Percentiles rank a stretch among this genome's conserved stretches.
These are phyloP conservation scores for Singerocomus inundabilis DNA, from an alignment of 1,284 basidiomycete species.

Conservation along the genomic window DNA sequence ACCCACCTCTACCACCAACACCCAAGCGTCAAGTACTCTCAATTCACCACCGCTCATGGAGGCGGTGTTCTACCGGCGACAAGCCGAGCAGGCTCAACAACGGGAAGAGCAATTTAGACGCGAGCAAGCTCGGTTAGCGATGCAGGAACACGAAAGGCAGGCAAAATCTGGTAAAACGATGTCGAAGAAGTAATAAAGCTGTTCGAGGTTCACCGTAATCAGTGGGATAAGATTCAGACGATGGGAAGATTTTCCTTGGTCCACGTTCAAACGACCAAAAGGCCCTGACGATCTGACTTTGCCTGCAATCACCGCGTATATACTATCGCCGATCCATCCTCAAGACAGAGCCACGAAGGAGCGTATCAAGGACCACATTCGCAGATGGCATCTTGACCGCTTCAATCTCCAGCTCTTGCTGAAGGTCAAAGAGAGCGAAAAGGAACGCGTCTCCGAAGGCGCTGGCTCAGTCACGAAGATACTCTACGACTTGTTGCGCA, in stretches of 20 bases:
- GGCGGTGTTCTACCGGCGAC: constrained; percentile 53
- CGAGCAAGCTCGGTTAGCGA: constrained; percentile 50
- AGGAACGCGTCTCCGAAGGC: constrained; percentile 46
- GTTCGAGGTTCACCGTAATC: constrained; percentile 55
- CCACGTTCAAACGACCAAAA: constrained; percentile 54
- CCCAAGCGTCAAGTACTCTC: constrained; percentile 33
- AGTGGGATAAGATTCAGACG: constrained; percentile 50
- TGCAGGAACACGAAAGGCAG: constrained; percentile 42
- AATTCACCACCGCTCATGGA: constrained; percentile 38
- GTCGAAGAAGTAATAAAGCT: constrained; percentile 52
- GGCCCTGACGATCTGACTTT: constrained; percentile 58
- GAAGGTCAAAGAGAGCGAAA: constrained; percentile 52
- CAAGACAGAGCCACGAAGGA: constrained; percentile 54
- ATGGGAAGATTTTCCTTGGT: constrained; percentile 73
- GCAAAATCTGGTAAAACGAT: constrained; percentile 45
- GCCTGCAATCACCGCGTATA: constrained; percentile 53
- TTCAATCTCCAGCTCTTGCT: constrained; percentile 49
- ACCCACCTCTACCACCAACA: constrained; percentile 33
- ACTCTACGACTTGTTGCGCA: constrained; percentile 52
- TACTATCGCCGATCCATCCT: constrained; percentile 53
- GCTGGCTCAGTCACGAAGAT: constrained; percentile 50
- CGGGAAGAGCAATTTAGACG: constrained; percentile 60
- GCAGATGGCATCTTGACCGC: constrained; percentile 55
- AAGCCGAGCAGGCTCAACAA: constrained; percentile 52
- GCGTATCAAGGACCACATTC: constrained; percentile 58